These are phyloP conservation scores for Sporothrix inflata DNA, from an alignment of 2,329 filamentous ascomycete genomes.

Conservation along the genomic window DNA sequence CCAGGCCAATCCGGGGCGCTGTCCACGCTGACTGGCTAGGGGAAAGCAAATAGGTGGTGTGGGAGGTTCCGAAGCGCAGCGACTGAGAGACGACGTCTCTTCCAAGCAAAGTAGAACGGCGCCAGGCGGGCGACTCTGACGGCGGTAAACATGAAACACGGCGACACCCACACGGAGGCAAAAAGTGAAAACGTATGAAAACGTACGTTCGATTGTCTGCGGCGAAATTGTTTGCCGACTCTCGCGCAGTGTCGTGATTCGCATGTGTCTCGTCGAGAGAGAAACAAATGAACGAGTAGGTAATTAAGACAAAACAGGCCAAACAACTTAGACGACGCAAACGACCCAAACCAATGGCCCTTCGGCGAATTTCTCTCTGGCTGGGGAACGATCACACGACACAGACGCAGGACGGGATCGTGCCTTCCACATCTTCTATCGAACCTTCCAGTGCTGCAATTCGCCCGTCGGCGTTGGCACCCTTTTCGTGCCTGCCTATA, in stretches of 20 bases:
- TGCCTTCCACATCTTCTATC: constrained; percentile 14
- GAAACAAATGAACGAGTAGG: not conserved
- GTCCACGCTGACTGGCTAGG: constrained; percentile 24
- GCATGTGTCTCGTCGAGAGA: constrained; percentile 13
- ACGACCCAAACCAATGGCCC: not conserved
- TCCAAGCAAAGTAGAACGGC: not conserved
- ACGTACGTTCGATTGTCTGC: not conserved
- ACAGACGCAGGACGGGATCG: not conserved
- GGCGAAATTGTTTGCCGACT: not conserved
- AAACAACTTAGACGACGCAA: not conserved
- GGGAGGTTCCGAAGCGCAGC: constrained; percentile 13
- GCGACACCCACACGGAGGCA: not conserved
- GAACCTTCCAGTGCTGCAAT: not conserved
- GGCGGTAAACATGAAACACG: constrained; percentile 28
- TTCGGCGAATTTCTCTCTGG: constrained; percentile 23
- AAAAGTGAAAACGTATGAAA: not conserved
- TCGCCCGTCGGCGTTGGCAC: not conserved
- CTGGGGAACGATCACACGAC: constrained; percentile 17
- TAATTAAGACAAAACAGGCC: not conserved
- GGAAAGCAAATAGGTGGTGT: constrained; percentile 19
- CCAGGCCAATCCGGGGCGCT: constrained; percentile 22
- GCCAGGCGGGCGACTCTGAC: no score
- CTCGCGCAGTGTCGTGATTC: not conserved
- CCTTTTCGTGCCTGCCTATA: constrained; percentile 3
- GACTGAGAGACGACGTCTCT: not conserved